Percentiles rank a stretch among this genome's conserved stretches.
phyloP scores from a whole-genome alignment of 2,329 filamentous ascomycete species.

The Harringtonia lauricola region DNA sequence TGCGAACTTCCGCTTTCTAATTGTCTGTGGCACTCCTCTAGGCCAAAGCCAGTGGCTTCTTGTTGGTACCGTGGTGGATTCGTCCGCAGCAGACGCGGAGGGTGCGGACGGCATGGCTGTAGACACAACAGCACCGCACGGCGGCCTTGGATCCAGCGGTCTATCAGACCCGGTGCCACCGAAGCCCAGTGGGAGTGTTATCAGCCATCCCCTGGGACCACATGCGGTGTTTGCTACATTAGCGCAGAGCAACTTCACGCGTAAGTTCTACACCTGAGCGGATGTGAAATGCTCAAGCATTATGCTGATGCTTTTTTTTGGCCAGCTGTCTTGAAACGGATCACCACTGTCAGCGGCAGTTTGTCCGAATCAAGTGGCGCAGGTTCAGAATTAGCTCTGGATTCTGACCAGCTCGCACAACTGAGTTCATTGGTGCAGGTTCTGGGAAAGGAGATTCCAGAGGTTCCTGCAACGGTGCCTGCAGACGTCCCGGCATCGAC shows the following conservation, averaged over 20 bases:
- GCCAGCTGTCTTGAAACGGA: constrained; percentile 10
- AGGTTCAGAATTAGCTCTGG: constrained; percentile 39
- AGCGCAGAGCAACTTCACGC: constrained; percentile 9
- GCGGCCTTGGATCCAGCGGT: constrained; percentile 65
- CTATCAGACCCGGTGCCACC: background rate
- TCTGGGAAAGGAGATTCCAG: constrained; percentile 35
- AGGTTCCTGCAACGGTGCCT: constrained; percentile 6
- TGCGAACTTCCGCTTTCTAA: constrained; percentile 9
- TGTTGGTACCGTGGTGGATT: constrained; percentile 86
- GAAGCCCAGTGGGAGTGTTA: constrained; percentile 18
- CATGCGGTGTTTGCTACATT: constrained; percentile 10
- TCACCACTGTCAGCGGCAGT: constrained; percentile 7
- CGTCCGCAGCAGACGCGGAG: constrained; percentile 41
- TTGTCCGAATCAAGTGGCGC: constrained; percentile 29
- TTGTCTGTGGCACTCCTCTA: constrained; percentile 8
- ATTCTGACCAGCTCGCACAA: constrained; percentile 51
- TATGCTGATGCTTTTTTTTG: background rate
- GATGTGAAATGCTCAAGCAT: no score
- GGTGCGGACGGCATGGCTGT: constrained; percentile 76
- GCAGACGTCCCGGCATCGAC: constrained; percentile 28
- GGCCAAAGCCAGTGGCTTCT: constrained; percentile 67
- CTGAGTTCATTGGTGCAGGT: constrained; percentile 51
- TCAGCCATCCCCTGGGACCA: constrained; percentile 62
- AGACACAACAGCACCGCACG: constrained; percentile 74
- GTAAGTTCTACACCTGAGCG: no score